Conservation (phyloP, 2,329 filamentous ascomycete species). For the Pseudocercospora fuligena region DNA sequence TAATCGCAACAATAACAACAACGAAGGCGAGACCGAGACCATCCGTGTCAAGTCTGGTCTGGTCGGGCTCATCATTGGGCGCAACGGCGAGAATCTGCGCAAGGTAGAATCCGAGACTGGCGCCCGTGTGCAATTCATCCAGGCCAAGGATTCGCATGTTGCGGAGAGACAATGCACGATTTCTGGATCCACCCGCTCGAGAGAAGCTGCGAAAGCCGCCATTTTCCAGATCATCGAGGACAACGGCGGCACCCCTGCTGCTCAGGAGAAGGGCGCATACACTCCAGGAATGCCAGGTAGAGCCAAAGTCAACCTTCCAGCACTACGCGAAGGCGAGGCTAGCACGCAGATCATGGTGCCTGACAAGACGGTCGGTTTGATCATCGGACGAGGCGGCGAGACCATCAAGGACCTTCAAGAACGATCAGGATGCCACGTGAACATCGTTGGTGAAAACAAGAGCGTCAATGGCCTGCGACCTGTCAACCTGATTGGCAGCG, state of each 20-base stretch:
- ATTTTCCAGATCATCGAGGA: conserved; percentile 90
- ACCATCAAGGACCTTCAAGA: conserved; percentile 93
- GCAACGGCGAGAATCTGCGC: conserved; percentile 85
- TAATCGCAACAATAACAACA: conserved; percentile 57
- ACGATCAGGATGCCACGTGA: conserved; percentile 90
- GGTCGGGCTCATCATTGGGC: conserved; percentile 87
- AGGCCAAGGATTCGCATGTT: conserved; percentile 72
- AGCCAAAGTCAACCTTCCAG: conserved; percentile 48
- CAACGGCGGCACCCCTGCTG: conserved; percentile 63
- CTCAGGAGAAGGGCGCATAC: conserved; percentile 42
- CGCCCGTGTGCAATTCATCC: conserved; percentile 86
- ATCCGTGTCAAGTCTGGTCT: conserved; percentile 86
- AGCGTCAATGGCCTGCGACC: conserved; percentile 87
- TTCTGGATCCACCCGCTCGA: conserved; percentile 71
- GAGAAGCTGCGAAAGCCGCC: conserved; percentile 77
- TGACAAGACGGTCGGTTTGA: conserved; percentile 87
- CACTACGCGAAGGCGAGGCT: conserved; percentile 78
- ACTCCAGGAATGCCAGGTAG: conserved; percentile 42
- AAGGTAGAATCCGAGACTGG: conserved; percentile 82
- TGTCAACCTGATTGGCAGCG: conserved; percentile 85
- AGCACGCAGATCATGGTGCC: conserved; percentile 93
- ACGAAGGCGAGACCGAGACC: conserved; percentile 79
- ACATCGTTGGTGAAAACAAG: conserved; percentile 92
- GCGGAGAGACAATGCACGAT: conserved; percentile 84
- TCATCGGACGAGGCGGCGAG: conserved; percentile 91